A percentile compares a stretch with the other conserved stretches of the same genome.
Conservation (phyloP, 768 basidiomycete species). For the Boletus sp. region DNA sequence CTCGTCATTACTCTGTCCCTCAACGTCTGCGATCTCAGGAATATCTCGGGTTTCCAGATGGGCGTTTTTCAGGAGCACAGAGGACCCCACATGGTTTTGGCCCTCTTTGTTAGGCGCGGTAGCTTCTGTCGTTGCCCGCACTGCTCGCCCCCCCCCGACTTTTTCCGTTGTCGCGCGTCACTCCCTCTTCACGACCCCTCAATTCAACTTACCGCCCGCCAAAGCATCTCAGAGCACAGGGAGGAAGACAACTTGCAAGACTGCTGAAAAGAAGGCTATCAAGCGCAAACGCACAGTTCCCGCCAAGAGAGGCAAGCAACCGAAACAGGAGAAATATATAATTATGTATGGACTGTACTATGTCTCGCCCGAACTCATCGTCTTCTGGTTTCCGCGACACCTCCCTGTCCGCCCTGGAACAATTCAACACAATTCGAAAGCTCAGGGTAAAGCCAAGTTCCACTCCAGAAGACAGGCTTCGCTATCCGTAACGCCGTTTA, state of each 20-base stretch:
- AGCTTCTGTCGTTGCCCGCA: too few species aligned
- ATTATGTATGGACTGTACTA: slow-evolving; percentile 8
- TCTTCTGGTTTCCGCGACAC: slow-evolving; percentile 18
- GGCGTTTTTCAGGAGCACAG: too few species aligned
- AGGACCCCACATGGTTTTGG: too few species aligned
- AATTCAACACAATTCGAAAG: slow-evolving; percentile 35
- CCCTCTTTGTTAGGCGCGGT: too few species aligned
- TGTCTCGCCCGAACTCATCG: slow-evolving; percentile 2
- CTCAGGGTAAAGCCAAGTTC: slow-evolving; percentile 23
- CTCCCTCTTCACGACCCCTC: slow-evolving; percentile 25
- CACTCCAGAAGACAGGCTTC: neutral
- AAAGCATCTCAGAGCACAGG: neutral
- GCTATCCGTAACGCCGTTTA: slow-evolving; percentile 14
- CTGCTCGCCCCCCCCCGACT: neutral
- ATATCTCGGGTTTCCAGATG: slow-evolving; percentile 6
- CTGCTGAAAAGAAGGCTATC: neutral
- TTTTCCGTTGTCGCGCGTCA: slow-evolving; percentile 17
- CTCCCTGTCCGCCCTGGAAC: slow-evolving; percentile 18
- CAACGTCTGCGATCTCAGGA: slow-evolving; percentile 26
- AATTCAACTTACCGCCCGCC: slow-evolving; percentile 8
- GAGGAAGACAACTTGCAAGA: slow-evolving; percentile 2
- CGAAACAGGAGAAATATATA: neutral
- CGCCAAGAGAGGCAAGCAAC: slow-evolving; percentile 6
- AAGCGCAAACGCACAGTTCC: neutral
- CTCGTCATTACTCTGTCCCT: slow-evolving; percentile 39